These are phyloP conservation scores for Neurospora intermedia DNA, from an alignment of 495 filamentous ascomycete species.

Conservation along the genomic window DNA sequence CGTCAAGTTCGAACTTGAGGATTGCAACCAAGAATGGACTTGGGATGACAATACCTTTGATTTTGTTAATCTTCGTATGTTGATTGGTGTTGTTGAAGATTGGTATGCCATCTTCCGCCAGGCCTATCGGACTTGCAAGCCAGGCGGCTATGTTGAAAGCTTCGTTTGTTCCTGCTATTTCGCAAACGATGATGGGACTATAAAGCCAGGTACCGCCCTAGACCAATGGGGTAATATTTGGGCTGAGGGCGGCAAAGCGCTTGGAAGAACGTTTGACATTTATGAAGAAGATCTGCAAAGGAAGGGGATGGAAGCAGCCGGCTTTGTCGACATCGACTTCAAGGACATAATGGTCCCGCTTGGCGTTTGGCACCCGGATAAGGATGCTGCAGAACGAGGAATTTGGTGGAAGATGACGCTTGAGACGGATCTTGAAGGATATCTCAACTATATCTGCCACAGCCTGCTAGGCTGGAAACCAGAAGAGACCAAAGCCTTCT, in stretches of 20 bases:
- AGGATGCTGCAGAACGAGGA: slow-evolving; percentile 1
- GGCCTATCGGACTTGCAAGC: slow-evolving; percentile 13
- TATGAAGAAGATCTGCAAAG: slow-evolving; percentile 18
- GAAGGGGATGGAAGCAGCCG: slow-evolving; percentile 2
- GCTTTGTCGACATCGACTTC: slow-evolving; percentile 3
- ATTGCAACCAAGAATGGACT: slow-evolving; percentile 36
- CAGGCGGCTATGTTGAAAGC: slow-evolving; percentile 11
- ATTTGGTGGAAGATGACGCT: background rate
- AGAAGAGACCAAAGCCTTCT: slow-evolving; percentile 3
- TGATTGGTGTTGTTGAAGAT: slow-evolving; percentile 38
- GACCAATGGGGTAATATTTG: background rate
- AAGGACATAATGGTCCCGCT: background rate
- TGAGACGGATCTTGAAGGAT: background rate
- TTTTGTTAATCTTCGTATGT: slow-evolving; percentile 44
- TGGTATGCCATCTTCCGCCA: slow-evolving; percentile 37
- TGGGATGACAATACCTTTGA: slow-evolving; percentile 41
- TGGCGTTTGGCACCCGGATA: background rate
- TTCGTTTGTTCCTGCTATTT: slow-evolving; percentile 6
- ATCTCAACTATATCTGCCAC: slow-evolving; percentile 1
- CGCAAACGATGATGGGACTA: background rate
- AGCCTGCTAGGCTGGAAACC: slow-evolving; percentile 7
- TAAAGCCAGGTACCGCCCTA: background rate
- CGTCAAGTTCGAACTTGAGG: slow-evolving; percentile 38
- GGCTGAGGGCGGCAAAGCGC: background rate
- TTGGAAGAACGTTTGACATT: slow-evolving; percentile 8